Evolutionary conservation across 768 basidiomycete species (phyloP), one percentile per base, ranked within the genome.

Genomic region (Krasilnikovozyma curviuscula): DNA sequence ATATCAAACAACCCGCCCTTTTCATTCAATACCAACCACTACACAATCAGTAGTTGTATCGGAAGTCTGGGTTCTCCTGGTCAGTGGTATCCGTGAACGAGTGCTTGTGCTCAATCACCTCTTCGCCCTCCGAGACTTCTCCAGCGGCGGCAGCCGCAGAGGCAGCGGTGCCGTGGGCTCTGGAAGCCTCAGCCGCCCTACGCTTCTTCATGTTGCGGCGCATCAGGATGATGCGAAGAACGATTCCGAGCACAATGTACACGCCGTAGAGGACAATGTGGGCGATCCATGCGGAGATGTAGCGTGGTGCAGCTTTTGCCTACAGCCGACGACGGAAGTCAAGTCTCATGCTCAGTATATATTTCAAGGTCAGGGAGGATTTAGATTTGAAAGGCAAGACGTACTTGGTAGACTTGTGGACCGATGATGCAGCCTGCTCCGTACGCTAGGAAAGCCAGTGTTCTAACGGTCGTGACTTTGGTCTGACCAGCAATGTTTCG

Each of bases 51-150:
- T 27, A 47, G 14, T 19, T n/a, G 8, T 47, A 47, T 39, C 46
- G 40, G 16, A 52, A 71, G 50, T 70, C 68, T 40, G 68, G 66
- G 56, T 74, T 74, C 54, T 70, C 66, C 32, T 54, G 51, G 55
- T 73, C 72, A 7, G 71, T 73, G n/a, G 71, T 58, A 55, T 73
- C 72, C 35, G 69, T 68, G 47, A 73, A 73, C 1, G 70, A 69
- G 39, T 65, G 65, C 24, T 61, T 60, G 54, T 70, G 69, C 19
- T 55, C 55, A 34, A 32, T n/a, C 35, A 35, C 35, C 37, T 40
- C 39, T 7, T 3, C 38, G 21, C 27, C n/a, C n/a, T n/a, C n/a
- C n/a, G n/a, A n/a, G n/a, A n/a, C n/a, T n/a, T n/a, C n/a, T n/a
- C n/a, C n/a, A n/a, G n/a, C n/a, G n/a, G n/a, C n/a, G n/a, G n/a